Conservation (phyloP, 768 basidiomycete genomes). For the Boletus reticuloceps region DNA sequence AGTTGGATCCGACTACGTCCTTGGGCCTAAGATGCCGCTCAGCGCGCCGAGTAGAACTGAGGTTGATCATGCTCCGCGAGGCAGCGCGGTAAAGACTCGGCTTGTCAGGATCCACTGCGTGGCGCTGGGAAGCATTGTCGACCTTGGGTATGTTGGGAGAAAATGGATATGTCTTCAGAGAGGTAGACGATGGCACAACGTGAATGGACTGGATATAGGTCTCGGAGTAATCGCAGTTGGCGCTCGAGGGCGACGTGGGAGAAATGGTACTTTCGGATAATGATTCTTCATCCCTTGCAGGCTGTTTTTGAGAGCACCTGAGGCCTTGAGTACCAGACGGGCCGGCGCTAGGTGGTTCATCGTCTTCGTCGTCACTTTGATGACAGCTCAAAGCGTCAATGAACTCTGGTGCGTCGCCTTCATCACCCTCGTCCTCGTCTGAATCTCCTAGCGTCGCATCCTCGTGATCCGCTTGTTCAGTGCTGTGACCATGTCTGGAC, state of each 20-base stretch:
- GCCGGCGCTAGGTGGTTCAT: slow-evolving; percentile 24
- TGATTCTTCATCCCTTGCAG: slow-evolving; percentile 1
- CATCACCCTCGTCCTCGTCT: slow-evolving; percentile 36
- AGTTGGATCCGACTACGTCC: slow-evolving; percentile 10
- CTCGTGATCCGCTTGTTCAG: slow-evolving; percentile 25
- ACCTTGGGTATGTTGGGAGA: slow-evolving; percentile 13
- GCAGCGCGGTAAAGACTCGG: slow-evolving; percentile 56
- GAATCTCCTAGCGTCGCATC: slow-evolving; percentile 23
- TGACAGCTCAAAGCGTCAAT: slow-evolving; percentile 35
- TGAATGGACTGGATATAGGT: slow-evolving; percentile 3
- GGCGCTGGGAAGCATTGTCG: neutral
- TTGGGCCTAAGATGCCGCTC: slow-evolving; percentile 23
- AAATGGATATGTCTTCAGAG: slow-evolving; percentile 13
- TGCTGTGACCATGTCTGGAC: slow-evolving; percentile 35
- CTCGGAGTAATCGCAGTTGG: slow-evolving; percentile 7
- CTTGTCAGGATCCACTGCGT: slow-evolving; percentile 12
- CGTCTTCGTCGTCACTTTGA: slow-evolving; percentile 38
- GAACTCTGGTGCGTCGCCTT: slow-evolving; percentile 34
- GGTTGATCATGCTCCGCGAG: slow-evolving; percentile 64
- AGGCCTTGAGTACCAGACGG: slow-evolving; percentile 8
- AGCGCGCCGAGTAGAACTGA: slow-evolving; percentile 35
- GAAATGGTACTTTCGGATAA: slow-evolving; percentile 1
- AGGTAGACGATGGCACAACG: slow-evolving; percentile 6
- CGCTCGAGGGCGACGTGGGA: neutral
- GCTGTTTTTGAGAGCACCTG: slow-evolving; percentile 12